Evolutionary conservation across 2,329 filamentous ascomycete species (phyloP).

Genomic region (Aureobasidium sp.): DNA sequence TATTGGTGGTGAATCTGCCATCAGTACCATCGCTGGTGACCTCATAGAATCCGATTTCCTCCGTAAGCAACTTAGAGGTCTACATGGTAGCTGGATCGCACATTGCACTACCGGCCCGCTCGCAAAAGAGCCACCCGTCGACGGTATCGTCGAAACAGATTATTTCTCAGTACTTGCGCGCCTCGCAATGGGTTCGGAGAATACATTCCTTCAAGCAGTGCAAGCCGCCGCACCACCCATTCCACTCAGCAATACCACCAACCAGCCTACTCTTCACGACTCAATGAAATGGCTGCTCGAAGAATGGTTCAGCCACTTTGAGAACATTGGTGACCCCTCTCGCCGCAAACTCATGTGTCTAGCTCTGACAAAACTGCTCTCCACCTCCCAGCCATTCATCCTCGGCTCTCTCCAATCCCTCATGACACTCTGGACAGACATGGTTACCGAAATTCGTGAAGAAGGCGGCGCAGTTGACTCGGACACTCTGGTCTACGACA

Average conservation of each 20-base stretch:
- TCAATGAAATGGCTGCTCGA: slow-evolving; percentile 45
- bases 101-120: slow-evolving; percentile 79
- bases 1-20: slow-evolving; percentile 44
- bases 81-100: slow-evolving; percentile 51
- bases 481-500: slow-evolving; percentile 37
- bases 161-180: slow-evolving; percentile 80
- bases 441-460: slow-evolving; percentile 60
- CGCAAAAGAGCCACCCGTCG: slow-evolving; percentile 60
- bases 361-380: slow-evolving; percentile 64
- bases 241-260: slow-evolving; percentile 14
- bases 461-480: slow-evolving; percentile 40
- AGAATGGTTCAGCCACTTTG: slow-evolving; percentile 62
- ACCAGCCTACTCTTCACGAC: slow-evolving; percentile 24
- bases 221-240: slow-evolving; percentile 27
- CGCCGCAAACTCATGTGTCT: slow-evolving; percentile 66
- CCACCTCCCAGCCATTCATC: slow-evolving; percentile 49
- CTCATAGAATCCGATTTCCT: slow-evolving; percentile 54
- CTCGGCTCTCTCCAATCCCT: slow-evolving; percentile 57
- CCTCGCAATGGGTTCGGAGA: slow-evolving; percentile 65
- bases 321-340: slow-evolving; percentile 58
- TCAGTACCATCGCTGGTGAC: slow-evolving; percentile 46
- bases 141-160: slow-evolving; percentile 70
- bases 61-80: slow-evolving; percentile 44
- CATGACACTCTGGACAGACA: slow-evolving; percentile 67
- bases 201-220: slow-evolving; percentile 54